These are phyloP conservation scores for Bryoerythrophyllum caledonicum DNA, from an alignment of 225 moss, liverwort and hornwort genomes.

Conservation along the genomic window DNA sequence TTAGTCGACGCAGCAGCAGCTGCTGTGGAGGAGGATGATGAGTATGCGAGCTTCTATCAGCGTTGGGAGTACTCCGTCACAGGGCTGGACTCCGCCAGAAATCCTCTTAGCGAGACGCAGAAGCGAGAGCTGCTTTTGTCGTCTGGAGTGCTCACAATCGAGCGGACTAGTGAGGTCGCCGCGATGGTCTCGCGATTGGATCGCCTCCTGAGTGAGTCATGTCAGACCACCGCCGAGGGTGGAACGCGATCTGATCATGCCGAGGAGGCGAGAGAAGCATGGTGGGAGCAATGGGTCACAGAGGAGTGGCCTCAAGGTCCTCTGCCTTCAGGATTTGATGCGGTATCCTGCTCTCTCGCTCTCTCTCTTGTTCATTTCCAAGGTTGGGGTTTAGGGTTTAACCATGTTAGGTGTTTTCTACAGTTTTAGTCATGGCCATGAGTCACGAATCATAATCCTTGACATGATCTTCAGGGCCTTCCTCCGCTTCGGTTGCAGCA, in stretches of 20 bases:
- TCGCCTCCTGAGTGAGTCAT: conserved; percentile 37
- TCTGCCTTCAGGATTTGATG: conserved; percentile 31
- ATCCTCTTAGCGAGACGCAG: conserved; percentile 18
- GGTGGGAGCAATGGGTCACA: conserved; percentile 46
- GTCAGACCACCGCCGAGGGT: conserved; percentile 1
- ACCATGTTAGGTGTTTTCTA: too few relatives aligned
- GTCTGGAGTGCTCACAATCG: conserved; percentile 38
- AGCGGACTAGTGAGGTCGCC: conserved; percentile 19
- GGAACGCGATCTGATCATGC: conserved; percentile 13
- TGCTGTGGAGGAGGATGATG: background rate
- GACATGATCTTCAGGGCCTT: conserved; percentile 33
- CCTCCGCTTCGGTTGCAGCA: conserved; percentile 6
- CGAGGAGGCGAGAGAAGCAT: conserved; percentile 30
- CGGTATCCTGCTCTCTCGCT: conserved; percentile 52
- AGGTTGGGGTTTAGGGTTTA: background rate
- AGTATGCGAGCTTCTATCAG: conserved; percentile 25
- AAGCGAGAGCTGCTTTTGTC: conserved; percentile 31
- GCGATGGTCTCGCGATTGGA: conserved; percentile 40
- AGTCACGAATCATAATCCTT: conserved; percentile 15
- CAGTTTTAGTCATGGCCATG: too few relatives aligned
- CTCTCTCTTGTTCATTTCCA: conserved; percentile 11
- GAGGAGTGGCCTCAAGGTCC: conserved; percentile 56
- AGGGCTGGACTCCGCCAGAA: conserved; percentile 27
- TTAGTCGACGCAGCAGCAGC: conserved; percentile 10
- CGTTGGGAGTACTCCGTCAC: conserved; percentile 36